phyloP scores from a whole-genome alignment of 179 eudicot species.

The Gypsophila paniculata region DNA sequence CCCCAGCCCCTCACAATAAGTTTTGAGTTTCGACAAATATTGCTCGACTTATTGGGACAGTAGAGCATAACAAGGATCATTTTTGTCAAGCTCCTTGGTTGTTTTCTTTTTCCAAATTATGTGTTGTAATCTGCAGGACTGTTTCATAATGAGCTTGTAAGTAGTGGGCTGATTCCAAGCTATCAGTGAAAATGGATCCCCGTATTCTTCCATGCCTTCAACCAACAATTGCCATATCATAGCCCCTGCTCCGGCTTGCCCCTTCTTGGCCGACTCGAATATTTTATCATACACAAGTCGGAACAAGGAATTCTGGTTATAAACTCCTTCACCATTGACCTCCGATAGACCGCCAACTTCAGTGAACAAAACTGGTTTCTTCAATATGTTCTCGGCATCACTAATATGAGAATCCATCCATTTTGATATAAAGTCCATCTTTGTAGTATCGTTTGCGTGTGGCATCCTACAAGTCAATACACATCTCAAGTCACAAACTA shows the following conservation, averaged over 20 bases:
- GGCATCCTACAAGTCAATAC: slow-evolving; percentile 38
- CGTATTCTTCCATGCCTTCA: slow-evolving; percentile 47
- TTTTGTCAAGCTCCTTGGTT: slow-evolving; percentile 13
- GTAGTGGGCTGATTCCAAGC: slow-evolving; percentile 46
- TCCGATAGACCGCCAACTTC: slow-evolving; percentile 47
- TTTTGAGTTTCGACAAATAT: neutral
- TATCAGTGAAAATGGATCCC: slow-evolving; percentile 41
- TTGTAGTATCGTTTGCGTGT: slow-evolving; percentile 33
- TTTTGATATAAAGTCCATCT: slow-evolving; percentile 32
- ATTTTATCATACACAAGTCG: slow-evolving; percentile 35
- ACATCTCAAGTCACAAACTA: neutral
- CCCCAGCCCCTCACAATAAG: neutral
- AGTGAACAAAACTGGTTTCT: slow-evolving; percentile 55
- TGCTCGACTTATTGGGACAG: slow-evolving; percentile 10
- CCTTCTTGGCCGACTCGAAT: slow-evolving; percentile 42
- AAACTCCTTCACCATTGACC: slow-evolving; percentile 21
- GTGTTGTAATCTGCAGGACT: slow-evolving; percentile 40
- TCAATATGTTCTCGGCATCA: slow-evolving; percentile 37
- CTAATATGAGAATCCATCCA: slow-evolving; percentile 53
- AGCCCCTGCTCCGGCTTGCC: slow-evolving; percentile 52
- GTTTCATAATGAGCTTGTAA: slow-evolving; percentile 38
- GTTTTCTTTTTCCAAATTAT: slow-evolving; percentile 17
- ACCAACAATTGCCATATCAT: slow-evolving; percentile 58
- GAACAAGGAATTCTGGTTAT: slow-evolving; percentile 34
- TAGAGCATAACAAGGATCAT: slow-evolving; percentile 32